Conservation (phyloP, 805 yeast species). For the Kuraishia cidri region DNA sequence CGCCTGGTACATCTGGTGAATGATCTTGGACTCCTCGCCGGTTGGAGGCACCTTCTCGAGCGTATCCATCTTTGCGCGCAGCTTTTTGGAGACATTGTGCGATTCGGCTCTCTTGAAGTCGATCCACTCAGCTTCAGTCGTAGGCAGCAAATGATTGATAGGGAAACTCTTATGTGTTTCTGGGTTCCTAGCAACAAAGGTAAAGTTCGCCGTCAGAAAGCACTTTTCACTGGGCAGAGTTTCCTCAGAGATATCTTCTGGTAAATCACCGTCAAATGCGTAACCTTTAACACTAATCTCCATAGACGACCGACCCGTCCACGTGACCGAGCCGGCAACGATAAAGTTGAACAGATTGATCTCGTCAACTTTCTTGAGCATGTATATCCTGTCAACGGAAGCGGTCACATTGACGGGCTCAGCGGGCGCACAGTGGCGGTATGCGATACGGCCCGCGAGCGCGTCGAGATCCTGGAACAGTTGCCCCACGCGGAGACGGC, state of each 20-base stretch:
- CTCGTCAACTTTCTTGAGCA: constrained; percentile 78
- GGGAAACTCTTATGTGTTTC: constrained; percentile 85
- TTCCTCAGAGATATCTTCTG: constrained; percentile 42
- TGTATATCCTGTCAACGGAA: constrained; percentile 83
- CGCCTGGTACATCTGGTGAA: constrained; percentile 69
- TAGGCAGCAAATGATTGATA: constrained; percentile 72
- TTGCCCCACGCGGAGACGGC: constrained; percentile 89
- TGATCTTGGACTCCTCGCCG: constrained; percentile 62
- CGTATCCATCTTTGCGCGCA: constrained; percentile 58
- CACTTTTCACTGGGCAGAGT: constrained; percentile 58
- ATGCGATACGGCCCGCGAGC: constrained; percentile 88
- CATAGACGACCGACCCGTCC: constrained; percentile 95
- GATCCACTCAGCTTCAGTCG: constrained; percentile 66
- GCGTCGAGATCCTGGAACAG: constrained; percentile 92
- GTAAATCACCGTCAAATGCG: constrained; percentile 51
- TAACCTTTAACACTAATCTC: constrained; percentile 89
- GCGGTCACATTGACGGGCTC: constrained; percentile 96
- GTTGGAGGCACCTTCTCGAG: constrained; percentile 64
- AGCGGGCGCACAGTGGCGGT: constrained; percentile 90
- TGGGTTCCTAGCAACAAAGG: constrained; percentile 94
- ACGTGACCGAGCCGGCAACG: constrained; percentile 84
- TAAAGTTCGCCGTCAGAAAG: constrained; percentile 83
- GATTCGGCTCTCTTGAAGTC: constrained; percentile 86
- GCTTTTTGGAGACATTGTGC: constrained; percentile 78
- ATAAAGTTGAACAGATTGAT: constrained; percentile 68